Evolutionary conservation across 345 rosid species (phyloP), one percentile per base, ranked within the genome.

Genomic region (Cochlearia excelsa): DNA sequence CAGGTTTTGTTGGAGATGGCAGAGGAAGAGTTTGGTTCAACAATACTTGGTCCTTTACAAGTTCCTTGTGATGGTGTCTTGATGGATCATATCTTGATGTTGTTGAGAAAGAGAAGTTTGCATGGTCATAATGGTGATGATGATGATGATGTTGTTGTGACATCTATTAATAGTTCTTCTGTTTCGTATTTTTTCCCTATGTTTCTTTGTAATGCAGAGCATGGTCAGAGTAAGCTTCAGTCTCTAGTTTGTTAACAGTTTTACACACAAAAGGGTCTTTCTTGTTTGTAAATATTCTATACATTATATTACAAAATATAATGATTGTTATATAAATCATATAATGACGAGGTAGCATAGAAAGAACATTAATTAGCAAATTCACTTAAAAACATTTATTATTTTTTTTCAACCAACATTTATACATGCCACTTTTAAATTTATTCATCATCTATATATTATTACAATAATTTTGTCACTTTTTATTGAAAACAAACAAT

Each of bases 41-140:
- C 71, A 2, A 60, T 64, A 28, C 55, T 70, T 59, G 80, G 87
- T 27, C 87, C 87, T 9, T 49, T 82, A 3, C 69, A 74, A 53
- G 80, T 82, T 56, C 84, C 87, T 42, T 82, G 82, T 26, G 78
- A 75, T 48, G 78, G 81, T 69, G 68, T 74, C 35, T 54, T 82
- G 45, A 63, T 75, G 81, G 76, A 63, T 26, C 75, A 69, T 53
- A 72, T 80, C 57, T 62, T 78, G 39, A 64, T 59, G 51, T 46
- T 79, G 58, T 29, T 75, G 6, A 77, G 72, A 38, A 77, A 67
- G 46, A 71, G 51, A 54, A 78, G 53, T 64, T 58, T 75, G 53
- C 67, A 61, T 46, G 49, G 50, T 40, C 60, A 65, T 52, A 46
- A 30, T 45, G 55, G 46, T 44, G 65, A 29, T 50, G 58, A n/a